A percentile compares a stretch with the other conserved stretches of the same genome.
phyloP scores from a whole-genome alignment of 2,329 filamentous ascomycete species.

The Apiospora rasikravindrae region DNA sequence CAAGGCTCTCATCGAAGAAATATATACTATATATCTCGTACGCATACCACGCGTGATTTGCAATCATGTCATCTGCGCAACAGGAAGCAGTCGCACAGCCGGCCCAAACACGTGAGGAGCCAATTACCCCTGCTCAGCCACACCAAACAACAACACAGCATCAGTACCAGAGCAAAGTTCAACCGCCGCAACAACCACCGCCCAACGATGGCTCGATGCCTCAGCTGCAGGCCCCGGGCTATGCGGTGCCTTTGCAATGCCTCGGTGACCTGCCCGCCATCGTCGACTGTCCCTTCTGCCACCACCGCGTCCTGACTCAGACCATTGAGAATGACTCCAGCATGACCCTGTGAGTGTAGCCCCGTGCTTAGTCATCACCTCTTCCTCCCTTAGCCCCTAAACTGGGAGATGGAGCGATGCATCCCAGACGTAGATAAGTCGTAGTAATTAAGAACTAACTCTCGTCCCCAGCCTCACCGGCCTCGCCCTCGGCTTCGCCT shows the following conservation, averaged over 20 bases:
- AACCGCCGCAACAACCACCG: not conserved
- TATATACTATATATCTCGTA: not conserved
- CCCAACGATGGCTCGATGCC: not conserved
- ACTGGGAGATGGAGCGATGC: too few relatives aligned
- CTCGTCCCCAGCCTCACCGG: slow-evolving; percentile 17
- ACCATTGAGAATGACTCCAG: slow-evolving; percentile 24
- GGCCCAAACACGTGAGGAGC: not conserved
- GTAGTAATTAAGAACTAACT: not conserved
- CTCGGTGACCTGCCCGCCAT: slow-evolving; percentile 19
- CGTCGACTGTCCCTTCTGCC: slow-evolving; percentile 27
- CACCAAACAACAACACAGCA: not conserved
- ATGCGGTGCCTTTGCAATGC: slow-evolving; percentile 1
- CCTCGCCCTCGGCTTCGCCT: slow-evolving; percentile 21
- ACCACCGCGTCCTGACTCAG: slow-evolving; percentile 21
- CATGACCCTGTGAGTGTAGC: slow-evolving; percentile 24
- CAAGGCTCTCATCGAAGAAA: not conserved
- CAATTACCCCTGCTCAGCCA: slow-evolving; percentile 14
- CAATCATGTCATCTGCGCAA: not conserved
- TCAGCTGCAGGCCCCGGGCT: not conserved
- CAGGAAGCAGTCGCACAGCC: not conserved
- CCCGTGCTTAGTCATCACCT: not conserved
- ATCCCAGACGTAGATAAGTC: too few relatives aligned
- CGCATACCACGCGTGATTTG: not conserved
- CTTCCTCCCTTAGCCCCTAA: not conserved
- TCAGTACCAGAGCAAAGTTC: not conserved